Evolutionary conservation across 2,329 filamentous ascomycete genomes (phyloP).

Genomic region (Tolypocladium sp.): DNA sequence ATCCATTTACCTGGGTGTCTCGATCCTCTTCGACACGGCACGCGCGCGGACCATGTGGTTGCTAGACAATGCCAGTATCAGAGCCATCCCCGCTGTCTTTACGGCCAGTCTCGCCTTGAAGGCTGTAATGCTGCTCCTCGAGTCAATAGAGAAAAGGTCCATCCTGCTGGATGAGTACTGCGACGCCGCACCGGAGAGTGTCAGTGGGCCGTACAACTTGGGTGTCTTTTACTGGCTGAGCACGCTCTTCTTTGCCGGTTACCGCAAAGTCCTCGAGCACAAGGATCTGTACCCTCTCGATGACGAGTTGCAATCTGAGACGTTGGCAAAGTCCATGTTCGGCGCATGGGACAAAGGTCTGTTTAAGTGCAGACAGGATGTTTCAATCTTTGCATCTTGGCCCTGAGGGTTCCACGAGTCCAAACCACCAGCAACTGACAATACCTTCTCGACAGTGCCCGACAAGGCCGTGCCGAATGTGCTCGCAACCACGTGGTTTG

Average conservation of each 20-base stretch:
- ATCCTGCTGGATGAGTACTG: slow-evolving; percentile 4
- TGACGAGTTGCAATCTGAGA: slow-evolving; percentile 7
- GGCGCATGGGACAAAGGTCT: slow-evolving; percentile 12
- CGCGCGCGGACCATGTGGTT: slow-evolving; percentile 10
- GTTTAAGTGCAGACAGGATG: neutral
- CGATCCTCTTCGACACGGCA: slow-evolving; percentile 8
- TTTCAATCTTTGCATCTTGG: neutral
- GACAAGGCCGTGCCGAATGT: slow-evolving; percentile 8
- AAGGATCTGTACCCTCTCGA: slow-evolving; percentile 21
- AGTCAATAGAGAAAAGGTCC: slow-evolving; percentile 9
- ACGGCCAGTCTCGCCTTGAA: slow-evolving; percentile 6
- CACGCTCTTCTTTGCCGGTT: slow-evolving; percentile 28
- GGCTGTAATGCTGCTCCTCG: slow-evolving; percentile 8
- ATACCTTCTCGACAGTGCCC: slow-evolving; percentile 4
- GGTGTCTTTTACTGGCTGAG: slow-evolving; percentile 45
- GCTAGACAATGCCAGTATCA: slow-evolving; percentile 1
- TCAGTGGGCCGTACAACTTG: slow-evolving; percentile 34
- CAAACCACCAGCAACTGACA: neutral
- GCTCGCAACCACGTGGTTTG: slow-evolving; percentile 6
- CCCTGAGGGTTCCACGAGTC: neutral
- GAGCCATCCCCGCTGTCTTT: slow-evolving; percentile 8
- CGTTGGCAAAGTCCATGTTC: slow-evolving; percentile 7
- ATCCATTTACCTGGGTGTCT: slow-evolving; percentile 7
- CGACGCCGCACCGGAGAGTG: neutral
- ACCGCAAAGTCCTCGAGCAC: slow-evolving; percentile 22